These are phyloP conservation scores for Pestalotiopsis sp. DNA, from an alignment of 2,329 filamentous ascomycete genomes.

Conservation along the genomic window DNA sequence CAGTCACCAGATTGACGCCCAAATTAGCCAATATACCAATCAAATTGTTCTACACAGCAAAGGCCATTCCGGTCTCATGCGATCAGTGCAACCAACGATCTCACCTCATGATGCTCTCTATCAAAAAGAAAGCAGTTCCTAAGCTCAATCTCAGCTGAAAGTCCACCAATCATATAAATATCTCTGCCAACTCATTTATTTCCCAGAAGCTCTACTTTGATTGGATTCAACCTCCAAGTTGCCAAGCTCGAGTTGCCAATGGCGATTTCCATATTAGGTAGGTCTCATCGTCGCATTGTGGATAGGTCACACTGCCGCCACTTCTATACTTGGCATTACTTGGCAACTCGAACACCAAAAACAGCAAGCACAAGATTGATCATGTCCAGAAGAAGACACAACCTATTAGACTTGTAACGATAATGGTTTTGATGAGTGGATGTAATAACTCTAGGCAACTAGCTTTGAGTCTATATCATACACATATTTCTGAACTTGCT, in stretches of 20 bases:
- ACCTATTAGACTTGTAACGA: neutral
- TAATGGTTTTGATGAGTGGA: neutral
- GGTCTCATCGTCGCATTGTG: constrained; percentile 8
- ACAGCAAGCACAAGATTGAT: neutral
- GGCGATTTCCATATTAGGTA: constrained; percentile 9
- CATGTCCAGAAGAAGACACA: neutral
- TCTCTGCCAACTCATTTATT: neutral
- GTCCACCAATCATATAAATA: neutral
- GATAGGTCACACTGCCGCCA: constrained; percentile 2
- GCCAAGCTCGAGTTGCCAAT: constrained; percentile 6
- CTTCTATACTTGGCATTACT: constrained; percentile 13
- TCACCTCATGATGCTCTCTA: neutral
- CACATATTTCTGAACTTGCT: neutral
- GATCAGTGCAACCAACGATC: neutral
- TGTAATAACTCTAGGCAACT: neutral
- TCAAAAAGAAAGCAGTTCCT: neutral
- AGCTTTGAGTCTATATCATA: too few relatives aligned
- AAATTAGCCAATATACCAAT: neutral
- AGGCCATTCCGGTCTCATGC: neutral
- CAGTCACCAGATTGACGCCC: neutral
- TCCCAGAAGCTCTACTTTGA: neutral
- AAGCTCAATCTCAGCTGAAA: neutral
- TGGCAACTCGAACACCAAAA: constrained; percentile 9
- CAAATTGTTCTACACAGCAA: neutral
- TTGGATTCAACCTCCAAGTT: neutral